A percentile compares a stretch with the other conserved stretches of the same genome.
phyloP scores from a whole-genome alignment of 257 asterid genomes.

The Penstemon barbatus region DNA sequence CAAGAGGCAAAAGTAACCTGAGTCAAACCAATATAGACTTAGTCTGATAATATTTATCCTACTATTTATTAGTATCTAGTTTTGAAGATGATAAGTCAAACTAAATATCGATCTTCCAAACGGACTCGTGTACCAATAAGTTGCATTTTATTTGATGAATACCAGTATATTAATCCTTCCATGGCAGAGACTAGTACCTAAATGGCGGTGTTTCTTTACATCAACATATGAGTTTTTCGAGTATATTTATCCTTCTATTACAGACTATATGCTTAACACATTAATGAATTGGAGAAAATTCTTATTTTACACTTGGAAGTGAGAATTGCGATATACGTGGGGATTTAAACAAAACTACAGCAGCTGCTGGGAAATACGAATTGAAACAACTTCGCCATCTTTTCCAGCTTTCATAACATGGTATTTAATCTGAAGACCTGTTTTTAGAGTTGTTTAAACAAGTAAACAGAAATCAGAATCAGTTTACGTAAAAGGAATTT shows the following conservation, averaged over 20 bases:
- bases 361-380: slow-evolving; percentile 89
- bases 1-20: not conserved
- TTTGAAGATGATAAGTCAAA: too few relatives aligned
- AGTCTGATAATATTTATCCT: too few relatives aligned
- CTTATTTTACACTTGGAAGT: slow-evolving; percentile 15
- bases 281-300: not conserved
- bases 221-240: too few relatives aligned
- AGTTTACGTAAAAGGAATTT: not conserved
- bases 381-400: slow-evolving; percentile 75
- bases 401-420: slow-evolving; percentile 82
- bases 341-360: slow-evolving; percentile 35
- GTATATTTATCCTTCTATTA: too few relatives aligned
- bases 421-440: slow-evolving; percentile 79
- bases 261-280: too few relatives aligned
- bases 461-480: slow-evolving; percentile 22
- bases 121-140: too few relatives aligned
- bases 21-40: not conserved
- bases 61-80: too few relatives aligned
- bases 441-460: slow-evolving; percentile 19
- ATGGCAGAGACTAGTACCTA: too few relatives aligned
- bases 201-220: too few relatives aligned
- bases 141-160: too few relatives aligned
- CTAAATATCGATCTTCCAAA: too few relatives aligned
- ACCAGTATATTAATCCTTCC: too few relatives aligned
- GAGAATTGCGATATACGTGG: slow-evolving; percentile 10